Conservation (phyloP, 768 basidiomycete species). For the Thelephora aurantiotincta region DNA sequence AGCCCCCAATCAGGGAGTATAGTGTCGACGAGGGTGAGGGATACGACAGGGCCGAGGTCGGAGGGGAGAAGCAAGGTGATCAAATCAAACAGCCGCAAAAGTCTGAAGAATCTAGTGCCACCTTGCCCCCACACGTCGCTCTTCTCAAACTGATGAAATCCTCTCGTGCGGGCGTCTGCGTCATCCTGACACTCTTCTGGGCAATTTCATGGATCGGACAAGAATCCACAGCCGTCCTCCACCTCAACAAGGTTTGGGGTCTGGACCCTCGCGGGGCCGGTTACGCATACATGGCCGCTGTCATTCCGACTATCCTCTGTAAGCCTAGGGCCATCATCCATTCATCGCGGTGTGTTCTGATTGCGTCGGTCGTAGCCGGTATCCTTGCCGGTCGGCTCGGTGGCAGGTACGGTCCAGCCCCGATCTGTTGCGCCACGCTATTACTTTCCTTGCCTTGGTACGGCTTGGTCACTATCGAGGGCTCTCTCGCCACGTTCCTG, state of each 20-base stretch:
- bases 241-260: constrained; percentile 20
- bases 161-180: constrained; percentile 13
- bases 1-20: no score
- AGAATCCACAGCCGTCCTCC: constrained; percentile 24
- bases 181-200: constrained; percentile 18
- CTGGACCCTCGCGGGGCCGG: constrained; percentile 32
- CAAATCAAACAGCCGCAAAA: no score
- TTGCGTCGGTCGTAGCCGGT: constrained; percentile 1
- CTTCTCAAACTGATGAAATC: constrained; percentile 14
- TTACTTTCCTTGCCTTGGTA: constrained; percentile 51
- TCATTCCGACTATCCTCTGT: constrained; percentile 46
- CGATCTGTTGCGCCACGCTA: no score
- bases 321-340: no score
- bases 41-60: no score
- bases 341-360: constrained; percentile 43
- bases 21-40: no score
- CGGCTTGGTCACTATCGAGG: constrained; percentile 33
- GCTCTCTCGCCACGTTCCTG: constrained; percentile 33
- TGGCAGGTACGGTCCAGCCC: constrained; percentile 38
- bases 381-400: constrained; percentile 38
- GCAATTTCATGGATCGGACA: constrained; percentile 11
- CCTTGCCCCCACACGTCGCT: constrained; percentile 10
- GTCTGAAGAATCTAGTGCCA: no score
- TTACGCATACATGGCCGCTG: constrained; percentile 49
- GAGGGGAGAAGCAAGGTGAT: no score